Conservation (phyloP, 2,329 filamentous ascomycete species). For the Cyclaneusma minus region DNA sequence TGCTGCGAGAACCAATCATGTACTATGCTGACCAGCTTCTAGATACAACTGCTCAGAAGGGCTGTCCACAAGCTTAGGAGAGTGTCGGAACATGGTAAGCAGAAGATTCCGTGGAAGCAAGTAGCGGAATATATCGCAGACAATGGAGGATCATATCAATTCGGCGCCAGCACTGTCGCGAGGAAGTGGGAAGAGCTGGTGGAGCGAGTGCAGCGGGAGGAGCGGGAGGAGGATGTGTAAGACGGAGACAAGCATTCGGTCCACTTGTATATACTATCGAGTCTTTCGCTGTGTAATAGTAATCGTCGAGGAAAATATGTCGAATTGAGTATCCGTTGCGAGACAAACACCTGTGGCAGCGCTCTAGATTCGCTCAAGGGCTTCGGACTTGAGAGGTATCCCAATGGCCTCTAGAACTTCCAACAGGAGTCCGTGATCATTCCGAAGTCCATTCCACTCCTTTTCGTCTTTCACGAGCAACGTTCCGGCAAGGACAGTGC, state of each 20-base stretch:
- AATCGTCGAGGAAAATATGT: too few relatives aligned
- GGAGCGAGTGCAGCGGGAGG: not conserved
- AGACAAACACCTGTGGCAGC: too few relatives aligned
- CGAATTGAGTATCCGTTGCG: too few relatives aligned
- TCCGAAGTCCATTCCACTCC: slow-evolving; percentile 38
- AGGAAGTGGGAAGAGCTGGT: slow-evolving; percentile 36
- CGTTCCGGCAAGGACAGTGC: slow-evolving; percentile 47
- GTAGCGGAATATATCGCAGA: slow-evolving; percentile 36
- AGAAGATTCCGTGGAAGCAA: slow-evolving; percentile 38
- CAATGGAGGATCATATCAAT: slow-evolving; percentile 39
- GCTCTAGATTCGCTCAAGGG: too few relatives aligned
- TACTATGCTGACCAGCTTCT: slow-evolving; percentile 2
- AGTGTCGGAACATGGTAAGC: slow-evolving; percentile 8
- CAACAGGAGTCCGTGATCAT: slow-evolving; percentile 22
- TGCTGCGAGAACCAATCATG: slow-evolving; percentile 7
- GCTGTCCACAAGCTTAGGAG: slow-evolving; percentile 24
- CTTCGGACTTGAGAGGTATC: slow-evolving; percentile 14
- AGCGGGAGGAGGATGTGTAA: too few relatives aligned
- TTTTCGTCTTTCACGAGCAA: slow-evolving; percentile 42
- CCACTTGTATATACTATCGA: too few relatives aligned
- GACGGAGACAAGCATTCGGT: too few relatives aligned
- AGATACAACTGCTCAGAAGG: slow-evolving; percentile 29
- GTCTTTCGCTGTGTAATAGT: too few relatives aligned
- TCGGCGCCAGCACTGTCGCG: slow-evolving; percentile 41
- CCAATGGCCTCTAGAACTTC: slow-evolving; percentile 27